Conservation (phyloP, 2,329 filamentous ascomycete genomes). For the Claviceps africana region DNA sequence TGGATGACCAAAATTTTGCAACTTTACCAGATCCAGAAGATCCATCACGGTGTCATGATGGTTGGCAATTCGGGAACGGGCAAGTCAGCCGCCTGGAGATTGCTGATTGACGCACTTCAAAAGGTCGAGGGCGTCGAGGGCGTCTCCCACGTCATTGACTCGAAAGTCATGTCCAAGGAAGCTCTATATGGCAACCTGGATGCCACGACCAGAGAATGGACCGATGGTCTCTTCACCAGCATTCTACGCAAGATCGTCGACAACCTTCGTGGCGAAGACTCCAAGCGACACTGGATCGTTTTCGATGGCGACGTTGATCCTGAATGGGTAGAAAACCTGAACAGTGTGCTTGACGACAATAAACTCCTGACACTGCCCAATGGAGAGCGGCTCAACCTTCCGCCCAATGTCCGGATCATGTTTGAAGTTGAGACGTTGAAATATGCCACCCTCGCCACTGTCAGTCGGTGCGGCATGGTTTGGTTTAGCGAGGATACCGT, state of each 20-base stretch:
- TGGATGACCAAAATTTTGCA: constrained; percentile 98
- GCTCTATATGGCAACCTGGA: constrained; percentile 91
- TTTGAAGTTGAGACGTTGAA: constrained; percentile 98
- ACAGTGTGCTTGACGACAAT: constrained; percentile 98
- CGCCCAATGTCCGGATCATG: constrained; percentile 94
- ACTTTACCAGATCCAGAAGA: constrained; percentile 92
- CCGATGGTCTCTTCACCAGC: constrained; percentile 93
- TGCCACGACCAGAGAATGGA: constrained; percentile 96
- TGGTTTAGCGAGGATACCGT: constrained; percentile 99
- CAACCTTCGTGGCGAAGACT: constrained; percentile 91
- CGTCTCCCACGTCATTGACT: constrained; percentile 93
- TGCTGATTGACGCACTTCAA: constrained; percentile 80
- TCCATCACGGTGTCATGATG: constrained; percentile 99
- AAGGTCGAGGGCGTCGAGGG: constrained; percentile 84
- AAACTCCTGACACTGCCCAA: constrained; percentile 94
- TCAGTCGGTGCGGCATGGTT: constrained; percentile 99
- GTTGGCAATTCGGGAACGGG: constrained; percentile 95
- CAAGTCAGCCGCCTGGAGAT: constrained; percentile 90
- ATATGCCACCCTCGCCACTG: constrained; percentile 95
- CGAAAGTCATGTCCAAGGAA: constrained; percentile 99
- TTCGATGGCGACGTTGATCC: constrained; percentile 98
- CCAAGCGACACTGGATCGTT: constrained; percentile 97
- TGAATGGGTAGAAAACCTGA: constrained; percentile 99
- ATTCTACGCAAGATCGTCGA: constrained; percentile 97
- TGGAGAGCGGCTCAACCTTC: constrained; percentile 90